These are phyloP conservation scores for Gastroboletus turbinatus DNA, from an alignment of 1,284 basidiomycete species.

Conservation along the genomic window DNA sequence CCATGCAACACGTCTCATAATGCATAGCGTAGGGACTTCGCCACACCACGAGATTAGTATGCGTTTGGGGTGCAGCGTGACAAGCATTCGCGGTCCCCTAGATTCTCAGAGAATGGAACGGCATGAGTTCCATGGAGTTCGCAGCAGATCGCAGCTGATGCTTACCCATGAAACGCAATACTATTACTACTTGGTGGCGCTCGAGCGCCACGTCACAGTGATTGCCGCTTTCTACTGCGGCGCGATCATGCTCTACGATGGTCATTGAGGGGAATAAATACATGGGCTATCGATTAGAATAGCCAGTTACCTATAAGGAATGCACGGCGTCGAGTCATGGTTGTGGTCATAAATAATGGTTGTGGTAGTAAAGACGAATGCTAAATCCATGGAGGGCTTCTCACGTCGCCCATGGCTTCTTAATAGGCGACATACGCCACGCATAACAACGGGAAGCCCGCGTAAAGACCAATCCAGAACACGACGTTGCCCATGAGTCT, in stretches of 20 bases:
- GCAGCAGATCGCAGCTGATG: not conserved
- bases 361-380: not conserved
- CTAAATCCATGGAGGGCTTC: slow-evolving; percentile 10
- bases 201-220: not conserved
- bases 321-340: not conserved
- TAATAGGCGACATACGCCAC: slow-evolving; percentile 80
- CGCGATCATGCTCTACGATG: too few species aligned
- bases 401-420: slow-evolving; percentile 47
- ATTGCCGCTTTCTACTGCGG: not conserved
- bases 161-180: not conserved
- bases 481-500: slow-evolving; percentile 79
- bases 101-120: too few species aligned
- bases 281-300: slow-evolving; percentile 3
- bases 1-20: not conserved
- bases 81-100: too few species aligned
- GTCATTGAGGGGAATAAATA: not conserved
- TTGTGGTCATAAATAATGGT: not conserved
- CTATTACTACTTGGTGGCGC: not conserved
- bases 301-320: slow-evolving; percentile 1
- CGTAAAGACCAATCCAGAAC: slow-evolving; percentile 91
- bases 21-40: not conserved
- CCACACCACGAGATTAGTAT: not conserved
- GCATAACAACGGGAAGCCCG: slow-evolving; percentile 91
- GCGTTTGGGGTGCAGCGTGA: not conserved
- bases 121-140: too few species aligned